Evolutionary conservation across 108 stramenopile species (phyloP).

Genomic region (Skeletonema marinoi): DNA sequence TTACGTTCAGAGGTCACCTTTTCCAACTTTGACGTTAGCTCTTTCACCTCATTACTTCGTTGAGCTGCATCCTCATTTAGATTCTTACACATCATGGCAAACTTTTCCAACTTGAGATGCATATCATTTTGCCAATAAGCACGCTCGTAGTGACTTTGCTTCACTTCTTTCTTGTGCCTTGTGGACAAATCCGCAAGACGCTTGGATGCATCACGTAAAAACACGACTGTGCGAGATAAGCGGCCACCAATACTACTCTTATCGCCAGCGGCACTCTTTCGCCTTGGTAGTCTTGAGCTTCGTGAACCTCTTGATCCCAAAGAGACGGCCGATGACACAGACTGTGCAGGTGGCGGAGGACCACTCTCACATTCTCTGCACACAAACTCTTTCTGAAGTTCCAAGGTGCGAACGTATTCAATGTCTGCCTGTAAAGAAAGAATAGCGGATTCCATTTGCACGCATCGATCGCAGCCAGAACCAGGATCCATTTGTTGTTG

Average conservation of each 20-base stretch:
- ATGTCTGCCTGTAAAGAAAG: slow-evolving; percentile 50
- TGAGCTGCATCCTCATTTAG: slow-evolving; percentile 65
- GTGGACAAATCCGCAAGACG: slow-evolving; percentile 50
- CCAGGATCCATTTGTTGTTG: neutral
- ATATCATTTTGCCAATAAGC: slow-evolving; percentile 67
- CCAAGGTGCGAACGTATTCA: slow-evolving; percentile 56
- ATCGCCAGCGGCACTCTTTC: neutral
- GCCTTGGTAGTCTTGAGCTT: slow-evolving; percentile 2
- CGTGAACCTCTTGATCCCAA: slow-evolving; percentile 6
- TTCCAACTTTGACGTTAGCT: slow-evolving; percentile 40
- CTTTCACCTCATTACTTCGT: slow-evolving; percentile 55
- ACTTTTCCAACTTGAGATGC: slow-evolving; percentile 64
- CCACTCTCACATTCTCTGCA: slow-evolving; percentile 36
- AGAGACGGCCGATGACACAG: slow-evolving; percentile 9
- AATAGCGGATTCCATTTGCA: slow-evolving; percentile 37
- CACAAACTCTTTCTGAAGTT: slow-evolving; percentile 48
- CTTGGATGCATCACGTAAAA: slow-evolving; percentile 46
- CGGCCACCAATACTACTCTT: neutral
- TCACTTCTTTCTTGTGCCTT: slow-evolving; percentile 60
- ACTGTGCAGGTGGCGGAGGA: slow-evolving; percentile 6
- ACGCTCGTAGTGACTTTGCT: slow-evolving; percentile 57
- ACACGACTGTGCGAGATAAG: slow-evolving; percentile 11
- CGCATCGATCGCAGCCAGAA: slow-evolving; percentile 34
- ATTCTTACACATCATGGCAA: slow-evolving; percentile 65
- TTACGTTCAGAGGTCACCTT: slow-evolving; percentile 60